These are phyloP conservation scores for Cladochytrium replicatum DNA, from an alignment of 192 early-diverging fungal genomes.

Conservation along the genomic window DNA sequence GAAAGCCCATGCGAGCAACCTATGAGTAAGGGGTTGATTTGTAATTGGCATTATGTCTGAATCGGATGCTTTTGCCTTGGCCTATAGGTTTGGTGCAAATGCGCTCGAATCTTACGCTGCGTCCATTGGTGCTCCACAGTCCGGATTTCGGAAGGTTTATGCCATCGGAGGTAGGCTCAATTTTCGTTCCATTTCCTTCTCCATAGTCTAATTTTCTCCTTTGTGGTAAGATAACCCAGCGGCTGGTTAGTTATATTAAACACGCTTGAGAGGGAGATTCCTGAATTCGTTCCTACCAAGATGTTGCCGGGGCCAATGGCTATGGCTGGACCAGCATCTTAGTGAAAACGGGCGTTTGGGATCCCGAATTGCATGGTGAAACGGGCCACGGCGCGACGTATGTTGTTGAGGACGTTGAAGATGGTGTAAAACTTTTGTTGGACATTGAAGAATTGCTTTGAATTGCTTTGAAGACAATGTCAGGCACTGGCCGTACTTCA, in stretches of 20 bases:
- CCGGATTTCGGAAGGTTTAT: constrained; percentile 5
- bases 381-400: constrained; percentile 21
- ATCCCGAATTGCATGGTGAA: constrained; percentile 15
- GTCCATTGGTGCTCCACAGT: not conserved
- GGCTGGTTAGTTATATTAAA: not conserved
- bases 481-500: too few relatives aligned
- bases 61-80: not conserved
- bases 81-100: constrained; percentile 11
- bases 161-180: not conserved
- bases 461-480: too few relatives aligned
- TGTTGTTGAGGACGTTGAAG: constrained; percentile 25
- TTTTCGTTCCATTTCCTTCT: not conserved
- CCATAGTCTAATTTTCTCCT: too few relatives aligned
- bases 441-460: constrained; percentile 7
- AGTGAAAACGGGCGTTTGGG: constrained; percentile 34
- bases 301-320: constrained; percentile 25
- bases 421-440: constrained; percentile 26
- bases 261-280: not conserved
- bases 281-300: not conserved
- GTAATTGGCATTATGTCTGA: too few relatives aligned
- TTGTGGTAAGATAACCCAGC: constrained; percentile 7
- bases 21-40: constrained; percentile 65
- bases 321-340: constrained; percentile 28
- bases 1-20: constrained; percentile 71
- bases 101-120: constrained; percentile 11